Conservation (phyloP, 257 asterid genomes). For the Lantana camara region DNA sequence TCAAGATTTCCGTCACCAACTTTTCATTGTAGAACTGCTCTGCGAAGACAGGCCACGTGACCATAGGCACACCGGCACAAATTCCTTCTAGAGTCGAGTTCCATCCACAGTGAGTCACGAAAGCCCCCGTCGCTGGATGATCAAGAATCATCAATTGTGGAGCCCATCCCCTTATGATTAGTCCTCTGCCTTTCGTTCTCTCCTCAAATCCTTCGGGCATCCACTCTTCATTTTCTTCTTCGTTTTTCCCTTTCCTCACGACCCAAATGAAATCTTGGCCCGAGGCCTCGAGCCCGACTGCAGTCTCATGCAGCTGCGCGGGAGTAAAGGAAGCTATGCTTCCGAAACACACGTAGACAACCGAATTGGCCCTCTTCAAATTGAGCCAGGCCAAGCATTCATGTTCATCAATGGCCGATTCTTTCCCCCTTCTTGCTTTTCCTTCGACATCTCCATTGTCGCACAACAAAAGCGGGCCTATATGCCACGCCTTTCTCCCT, state of each 20-base stretch:
- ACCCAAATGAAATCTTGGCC: conserved; percentile 73
- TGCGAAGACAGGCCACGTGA: conserved; percentile 50
- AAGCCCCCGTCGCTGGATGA: conserved; percentile 35
- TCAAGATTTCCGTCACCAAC: conserved; percentile 38
- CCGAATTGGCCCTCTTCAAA: conserved; percentile 45
- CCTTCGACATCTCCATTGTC: conserved; percentile 19
- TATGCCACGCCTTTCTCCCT: conserved; percentile 43
- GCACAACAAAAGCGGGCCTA: conserved; percentile 54
- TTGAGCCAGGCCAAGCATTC: conserved; percentile 68
- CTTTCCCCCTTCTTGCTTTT: conserved; percentile 38
- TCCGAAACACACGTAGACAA: conserved; percentile 64
- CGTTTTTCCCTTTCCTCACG: conserved; percentile 35
- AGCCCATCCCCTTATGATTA: conserved; percentile 76
- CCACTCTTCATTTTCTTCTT: conserved; percentile 39
- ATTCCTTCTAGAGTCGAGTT: conserved; percentile 41
- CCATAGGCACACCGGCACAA: conserved; percentile 45
- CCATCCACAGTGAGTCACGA: conserved; percentile 51
- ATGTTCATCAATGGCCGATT: conserved; percentile 46
- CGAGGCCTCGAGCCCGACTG: conserved; percentile 62
- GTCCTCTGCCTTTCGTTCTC: conserved; percentile 47
- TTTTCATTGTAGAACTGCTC: conserved; percentile 54
- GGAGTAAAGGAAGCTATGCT: conserved; percentile 43
- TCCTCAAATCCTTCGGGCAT: conserved; percentile 61
- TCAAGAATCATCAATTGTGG: conserved; percentile 52
- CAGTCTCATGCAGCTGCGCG: conserved; percentile 62